Evolutionary conservation across 2,329 filamentous ascomycete species (phyloP).

Genomic region (Pyricularia sp.): DNA sequence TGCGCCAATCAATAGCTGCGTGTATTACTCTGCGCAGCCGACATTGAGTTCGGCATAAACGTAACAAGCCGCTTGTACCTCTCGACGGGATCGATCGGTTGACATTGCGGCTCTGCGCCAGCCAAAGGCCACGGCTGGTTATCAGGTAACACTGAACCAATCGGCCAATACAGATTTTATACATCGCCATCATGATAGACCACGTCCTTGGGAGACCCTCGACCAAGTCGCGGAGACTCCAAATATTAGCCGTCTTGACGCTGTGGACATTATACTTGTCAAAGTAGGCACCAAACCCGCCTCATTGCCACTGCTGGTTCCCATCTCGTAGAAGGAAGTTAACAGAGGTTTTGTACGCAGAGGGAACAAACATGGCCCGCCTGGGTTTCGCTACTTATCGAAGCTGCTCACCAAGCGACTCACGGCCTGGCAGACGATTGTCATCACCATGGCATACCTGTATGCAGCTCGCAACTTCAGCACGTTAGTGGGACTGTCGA

Average conservation of each 20-base stretch:
- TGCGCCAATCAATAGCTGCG: neutral
- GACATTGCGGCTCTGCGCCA: neutral
- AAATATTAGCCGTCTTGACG: constrained; percentile 79
- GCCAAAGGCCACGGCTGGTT: neutral
- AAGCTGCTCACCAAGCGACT: constrained; percentile 54
- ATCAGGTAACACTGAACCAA: neutral
- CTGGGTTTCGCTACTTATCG: constrained; percentile 57
- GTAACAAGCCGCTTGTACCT: neutral
- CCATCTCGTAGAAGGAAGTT: neutral
- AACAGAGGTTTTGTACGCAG: constrained; percentile 29
- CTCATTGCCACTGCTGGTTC: neutral
- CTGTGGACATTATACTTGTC: constrained; percentile 84
- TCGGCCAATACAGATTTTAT: neutral
- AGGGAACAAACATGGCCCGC: constrained; percentile 82
- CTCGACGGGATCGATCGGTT: neutral
- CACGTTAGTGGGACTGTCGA: constrained; percentile 80
- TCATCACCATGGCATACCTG: constrained; percentile 78
- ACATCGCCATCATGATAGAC: constrained; percentile 47
- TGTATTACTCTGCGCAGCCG: neutral
- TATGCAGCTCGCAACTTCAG: constrained; percentile 90
- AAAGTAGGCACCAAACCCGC: constrained; percentile 36
- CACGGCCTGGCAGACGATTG: constrained; percentile 80
- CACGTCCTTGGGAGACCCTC: constrained; percentile 88
- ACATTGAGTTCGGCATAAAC: neutral
- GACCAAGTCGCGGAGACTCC: constrained; percentile 78